phyloP scores from a whole-genome alignment of 2,329 filamentous ascomycete species.

The Emmonsiellopsis sp. region DNA sequence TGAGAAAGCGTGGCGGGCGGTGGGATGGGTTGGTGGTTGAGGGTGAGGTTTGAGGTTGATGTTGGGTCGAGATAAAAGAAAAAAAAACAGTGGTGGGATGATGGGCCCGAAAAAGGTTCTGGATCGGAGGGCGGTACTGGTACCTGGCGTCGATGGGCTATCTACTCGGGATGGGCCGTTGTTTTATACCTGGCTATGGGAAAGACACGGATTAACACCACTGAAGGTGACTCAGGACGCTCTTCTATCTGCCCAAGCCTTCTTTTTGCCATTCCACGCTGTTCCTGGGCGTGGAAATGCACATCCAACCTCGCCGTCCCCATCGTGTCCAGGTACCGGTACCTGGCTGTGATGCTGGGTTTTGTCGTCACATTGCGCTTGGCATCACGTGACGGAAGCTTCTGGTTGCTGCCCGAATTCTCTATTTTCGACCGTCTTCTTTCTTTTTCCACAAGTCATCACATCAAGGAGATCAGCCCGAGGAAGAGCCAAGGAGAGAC shows the following conservation, averaged over 20 bases:
- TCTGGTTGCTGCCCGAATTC: slow-evolving; percentile 27
- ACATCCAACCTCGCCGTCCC: no score
- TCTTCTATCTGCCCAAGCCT: no score
- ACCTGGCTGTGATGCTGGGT: not conserved
- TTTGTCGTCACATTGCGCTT: slow-evolving; percentile 13
- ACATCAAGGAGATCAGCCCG: not conserved
- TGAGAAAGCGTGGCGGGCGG: no score
- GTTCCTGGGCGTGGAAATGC: no score
- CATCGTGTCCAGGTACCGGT: not conserved
- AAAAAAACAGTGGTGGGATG: not conserved
- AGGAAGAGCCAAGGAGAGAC: not conserved
- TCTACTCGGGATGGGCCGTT: no score
- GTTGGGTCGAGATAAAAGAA: not conserved
- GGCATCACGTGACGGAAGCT: slow-evolving; percentile 27
- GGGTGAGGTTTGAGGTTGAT: not conserved
- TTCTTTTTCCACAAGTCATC: not conserved
- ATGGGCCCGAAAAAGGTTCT: not conserved
- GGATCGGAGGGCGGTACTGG: not conserved
- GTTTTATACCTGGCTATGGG: no score
- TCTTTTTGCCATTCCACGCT: no score
- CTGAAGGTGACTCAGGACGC: no score
- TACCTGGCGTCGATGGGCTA: no score
- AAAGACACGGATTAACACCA: no score
- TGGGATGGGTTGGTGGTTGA: no score
- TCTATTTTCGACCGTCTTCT: slow-evolving; percentile 7